phyloP scores from a whole-genome alignment of 139 green algal genomes.

The Chlorella sp. region DNA sequence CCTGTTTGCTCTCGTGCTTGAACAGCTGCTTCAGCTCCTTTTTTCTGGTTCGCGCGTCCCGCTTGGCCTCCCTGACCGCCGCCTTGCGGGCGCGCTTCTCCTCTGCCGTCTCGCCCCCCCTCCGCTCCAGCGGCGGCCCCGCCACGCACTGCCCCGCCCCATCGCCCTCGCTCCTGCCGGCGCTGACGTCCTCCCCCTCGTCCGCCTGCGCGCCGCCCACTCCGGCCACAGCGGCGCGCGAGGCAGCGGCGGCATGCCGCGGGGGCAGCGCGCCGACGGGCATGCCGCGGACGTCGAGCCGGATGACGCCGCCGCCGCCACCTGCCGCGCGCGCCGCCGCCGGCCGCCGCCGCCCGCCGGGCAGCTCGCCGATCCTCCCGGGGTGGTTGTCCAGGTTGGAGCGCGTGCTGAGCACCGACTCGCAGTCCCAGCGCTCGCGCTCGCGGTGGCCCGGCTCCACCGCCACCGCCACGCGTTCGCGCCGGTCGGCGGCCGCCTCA shows the following conservation, averaged over 20 bases:
- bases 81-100: constrained; percentile 82
- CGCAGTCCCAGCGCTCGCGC: constrained; percentile 87
- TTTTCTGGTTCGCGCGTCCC: constrained; percentile 69
- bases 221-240: constrained; percentile 1
- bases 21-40: constrained; percentile 84
- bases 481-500: constrained; percentile 2
- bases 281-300: constrained; percentile 22
- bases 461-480: neutral
- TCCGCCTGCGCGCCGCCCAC: neutral
- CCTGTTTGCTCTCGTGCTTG: constrained; percentile 59
- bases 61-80: constrained; percentile 76
- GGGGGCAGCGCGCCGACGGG: constrained; percentile 19
- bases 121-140: constrained; percentile 18
- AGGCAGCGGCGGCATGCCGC: neutral
- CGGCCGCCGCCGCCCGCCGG: constrained; percentile 15
- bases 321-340: neutral
- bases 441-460: constrained; percentile 1
- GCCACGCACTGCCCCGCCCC: neutral
- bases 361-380: constrained; percentile 56
- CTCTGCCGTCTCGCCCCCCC: constrained; percentile 79
- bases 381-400: constrained; percentile 87
- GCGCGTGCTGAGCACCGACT: constrained; percentile 78
- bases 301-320: constrained; percentile 9
- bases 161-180: neutral
- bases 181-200: neutral